A percentile compares a stretch with the other conserved stretches of the same genome.
Conservation (phyloP, 805 yeast species). For the Yamadazyma paraphyllophila region DNA sequence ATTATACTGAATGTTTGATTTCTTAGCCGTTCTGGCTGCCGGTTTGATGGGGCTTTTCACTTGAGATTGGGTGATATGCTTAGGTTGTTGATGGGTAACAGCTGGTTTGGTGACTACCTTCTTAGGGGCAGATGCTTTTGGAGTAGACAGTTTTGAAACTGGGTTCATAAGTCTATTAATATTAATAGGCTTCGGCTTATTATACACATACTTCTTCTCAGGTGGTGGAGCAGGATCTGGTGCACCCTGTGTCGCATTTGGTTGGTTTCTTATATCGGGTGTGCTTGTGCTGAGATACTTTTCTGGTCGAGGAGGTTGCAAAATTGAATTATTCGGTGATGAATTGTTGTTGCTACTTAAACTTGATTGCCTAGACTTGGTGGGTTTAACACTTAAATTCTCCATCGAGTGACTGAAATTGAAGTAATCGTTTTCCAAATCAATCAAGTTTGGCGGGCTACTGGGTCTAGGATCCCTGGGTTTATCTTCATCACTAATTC, state of each 20-base stretch:
- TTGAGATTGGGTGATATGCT: not conserved
- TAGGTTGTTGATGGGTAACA: not conserved
- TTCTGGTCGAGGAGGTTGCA: slow-evolving; percentile 10
- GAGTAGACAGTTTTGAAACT: not conserved
- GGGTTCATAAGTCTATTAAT: slow-evolving; percentile 31
- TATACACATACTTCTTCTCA: slow-evolving; percentile 26
- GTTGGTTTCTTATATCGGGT: slow-evolving; percentile 9
- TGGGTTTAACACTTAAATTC: slow-evolving; percentile 20
- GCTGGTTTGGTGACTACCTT: slow-evolving; percentile 1
- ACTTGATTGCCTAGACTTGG: slow-evolving; percentile 6
- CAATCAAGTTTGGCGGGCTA: slow-evolving; percentile 58
- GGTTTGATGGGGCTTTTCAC: not conserved
- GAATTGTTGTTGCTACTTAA: slow-evolving; percentile 5
- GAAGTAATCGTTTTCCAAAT: slow-evolving; percentile 59
- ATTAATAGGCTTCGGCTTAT: slow-evolving; percentile 40
- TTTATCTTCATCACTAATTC: slow-evolving; percentile 17
- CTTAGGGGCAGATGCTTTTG: not conserved
- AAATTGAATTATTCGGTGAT: slow-evolving; percentile 13
- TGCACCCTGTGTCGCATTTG: not conserved
- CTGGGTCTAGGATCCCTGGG: slow-evolving; percentile 3
- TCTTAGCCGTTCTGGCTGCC: slow-evolving; percentile 14
- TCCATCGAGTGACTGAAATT: slow-evolving; percentile 19
- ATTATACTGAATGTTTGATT: slow-evolving; percentile 32
- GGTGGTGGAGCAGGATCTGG: slow-evolving; percentile 2
- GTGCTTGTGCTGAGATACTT: slow-evolving; percentile 10